These are phyloP conservation scores for Hortiboletus flavorubellus DNA, from an alignment of 768 basidiomycete species.

Conservation along the genomic window DNA sequence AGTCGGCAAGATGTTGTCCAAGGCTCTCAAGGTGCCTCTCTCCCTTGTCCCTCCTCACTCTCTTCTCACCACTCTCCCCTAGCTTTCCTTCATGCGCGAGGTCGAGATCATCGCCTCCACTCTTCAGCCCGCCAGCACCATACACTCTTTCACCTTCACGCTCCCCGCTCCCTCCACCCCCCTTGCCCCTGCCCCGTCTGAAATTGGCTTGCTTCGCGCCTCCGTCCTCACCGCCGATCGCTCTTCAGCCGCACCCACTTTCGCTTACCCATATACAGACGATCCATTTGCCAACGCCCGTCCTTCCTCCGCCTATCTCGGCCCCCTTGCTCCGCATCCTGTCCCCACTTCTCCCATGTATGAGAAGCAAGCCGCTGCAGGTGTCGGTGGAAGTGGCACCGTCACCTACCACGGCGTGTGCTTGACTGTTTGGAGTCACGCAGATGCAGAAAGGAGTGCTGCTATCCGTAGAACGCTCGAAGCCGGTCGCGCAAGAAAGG, in stretches of 20 bases:
- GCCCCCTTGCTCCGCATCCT: slow-evolving; percentile 51
- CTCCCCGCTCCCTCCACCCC: slow-evolving; percentile 75
- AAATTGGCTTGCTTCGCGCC: slow-evolving; percentile 56
- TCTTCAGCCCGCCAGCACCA: slow-evolving; percentile 87
- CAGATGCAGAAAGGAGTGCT: slow-evolving; percentile 79
- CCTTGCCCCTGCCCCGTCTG: slow-evolving; percentile 68
- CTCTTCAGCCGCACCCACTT: slow-evolving; percentile 62
- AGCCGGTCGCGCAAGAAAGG: slow-evolving; percentile 72
- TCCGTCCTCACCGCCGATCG: slow-evolving; percentile 70
- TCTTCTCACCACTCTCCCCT: not conserved
- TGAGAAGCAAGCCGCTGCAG: slow-evolving; percentile 28
- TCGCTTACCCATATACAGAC: slow-evolving; percentile 69
- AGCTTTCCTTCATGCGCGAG: slow-evolving; percentile 91
- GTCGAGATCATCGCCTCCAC: slow-evolving; percentile 96
- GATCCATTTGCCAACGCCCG: slow-evolving; percentile 67
- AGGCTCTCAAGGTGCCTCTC: slow-evolving; percentile 74
- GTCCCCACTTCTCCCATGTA: slow-evolving; percentile 27
- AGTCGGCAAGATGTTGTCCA: slow-evolving; percentile 86
- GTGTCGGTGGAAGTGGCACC: slow-evolving; percentile 37
- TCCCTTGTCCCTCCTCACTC: not conserved
- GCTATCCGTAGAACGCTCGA: slow-evolving; percentile 85
- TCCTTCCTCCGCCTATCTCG: slow-evolving; percentile 77
- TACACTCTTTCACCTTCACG: slow-evolving; percentile 88
- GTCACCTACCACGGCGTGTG: slow-evolving; percentile 88
- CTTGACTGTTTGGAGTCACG: slow-evolving; percentile 94